These are phyloP conservation scores for Myrmaecium sp. DNA, from an alignment of 2,329 filamentous ascomycete species.

Conservation along the genomic window DNA sequence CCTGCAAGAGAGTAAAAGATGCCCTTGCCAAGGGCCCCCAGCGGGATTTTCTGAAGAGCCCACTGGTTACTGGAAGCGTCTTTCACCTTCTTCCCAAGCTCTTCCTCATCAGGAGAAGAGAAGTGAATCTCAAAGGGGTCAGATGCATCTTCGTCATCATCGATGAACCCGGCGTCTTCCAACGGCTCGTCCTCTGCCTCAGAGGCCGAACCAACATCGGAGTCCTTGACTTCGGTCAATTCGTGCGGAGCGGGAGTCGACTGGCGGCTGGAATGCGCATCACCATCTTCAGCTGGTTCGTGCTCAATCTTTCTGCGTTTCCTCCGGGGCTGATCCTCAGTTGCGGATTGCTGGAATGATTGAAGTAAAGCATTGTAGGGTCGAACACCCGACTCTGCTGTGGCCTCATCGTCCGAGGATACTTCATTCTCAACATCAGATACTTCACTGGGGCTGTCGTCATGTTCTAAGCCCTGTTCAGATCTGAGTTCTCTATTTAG, in stretches of 20 bases:
- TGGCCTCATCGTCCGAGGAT: conserved; percentile 14
- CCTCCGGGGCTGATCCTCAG: conserved; percentile 26
- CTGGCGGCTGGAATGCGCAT: conserved; percentile 10
- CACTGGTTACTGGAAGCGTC: conserved; percentile 31
- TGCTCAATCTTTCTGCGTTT: conserved; percentile 37
- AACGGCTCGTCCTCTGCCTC: conserved; percentile 23
- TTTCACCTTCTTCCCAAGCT: conserved; percentile 35
- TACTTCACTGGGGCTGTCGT: too few species aligned
- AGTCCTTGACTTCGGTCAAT: conserved; percentile 11
- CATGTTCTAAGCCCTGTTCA: background rate
- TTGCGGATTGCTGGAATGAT: conserved; percentile 29
- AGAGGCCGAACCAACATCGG: conserved; percentile 5
- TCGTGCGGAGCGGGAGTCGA: too few species aligned
- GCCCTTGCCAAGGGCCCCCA: conserved; percentile 12
- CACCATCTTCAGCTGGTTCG: conserved; percentile 7
- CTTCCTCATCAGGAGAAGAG: conserved; percentile 44
- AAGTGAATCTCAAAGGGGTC: conserved; percentile 79
- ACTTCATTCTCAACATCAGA: conserved; percentile 2
- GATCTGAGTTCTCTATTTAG: background rate
- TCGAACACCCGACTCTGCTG: conserved; percentile 13
- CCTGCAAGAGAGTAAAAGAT: conserved; percentile 12
- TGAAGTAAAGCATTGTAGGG: conserved; percentile 42
- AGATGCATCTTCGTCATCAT: conserved; percentile 25
- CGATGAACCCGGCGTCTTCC: conserved; percentile 32
- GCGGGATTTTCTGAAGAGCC: conserved; percentile 23